Evolutionary conservation across 2,329 filamentous ascomycete species (phyloP), one percentile per base, ranked within the genome.

Genomic region (Penicillium sp.): DNA sequence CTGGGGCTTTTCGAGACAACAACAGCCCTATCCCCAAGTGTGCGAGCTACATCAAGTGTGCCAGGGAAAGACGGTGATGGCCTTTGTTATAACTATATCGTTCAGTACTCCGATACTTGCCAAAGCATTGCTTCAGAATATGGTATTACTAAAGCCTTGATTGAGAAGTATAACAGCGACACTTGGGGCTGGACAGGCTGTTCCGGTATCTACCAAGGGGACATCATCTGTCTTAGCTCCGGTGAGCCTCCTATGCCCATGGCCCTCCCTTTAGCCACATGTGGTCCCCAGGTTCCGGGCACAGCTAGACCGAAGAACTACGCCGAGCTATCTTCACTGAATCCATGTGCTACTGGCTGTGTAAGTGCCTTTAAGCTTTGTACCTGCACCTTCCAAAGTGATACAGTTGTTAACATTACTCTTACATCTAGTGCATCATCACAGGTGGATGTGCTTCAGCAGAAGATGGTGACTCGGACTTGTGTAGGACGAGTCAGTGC

Each of bases 111-210:
- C 1, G 79, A 81, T 41, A 65, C 33, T 27, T 82, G 77, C 63
- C 46, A 56, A 14, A 52, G 16, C 3, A 66, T 81, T 48, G 75
- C 73, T 1, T 59, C 62, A 2, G 50, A 53, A 0, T 56, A 79
- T 58, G 61, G 65, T 5, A 60, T 82, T 6, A 79, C 71, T 0
- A 55, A 68, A 0, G 60, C 69, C 0, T 65, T 79, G 3, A 70
- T 84, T 14, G 69, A 75, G 22, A 55, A 56, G 1, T 75, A 71
- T 47, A 81, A 81, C 60, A 72, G 65, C 19, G 66, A 73, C 2
- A 79, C 77, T 5, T 82, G 78, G 77, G 75, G 68, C n/a, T 80
- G 75, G 75, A 62, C 39, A 5, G 75, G 74, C 7, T 82, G 79
- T 60, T 48, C 61, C 1, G 48, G 64, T 8, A 55, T 82, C 5